phyloP scores from a whole-genome alignment of 768 basidiomycete species.

The Lactarius hatsudake region DNA sequence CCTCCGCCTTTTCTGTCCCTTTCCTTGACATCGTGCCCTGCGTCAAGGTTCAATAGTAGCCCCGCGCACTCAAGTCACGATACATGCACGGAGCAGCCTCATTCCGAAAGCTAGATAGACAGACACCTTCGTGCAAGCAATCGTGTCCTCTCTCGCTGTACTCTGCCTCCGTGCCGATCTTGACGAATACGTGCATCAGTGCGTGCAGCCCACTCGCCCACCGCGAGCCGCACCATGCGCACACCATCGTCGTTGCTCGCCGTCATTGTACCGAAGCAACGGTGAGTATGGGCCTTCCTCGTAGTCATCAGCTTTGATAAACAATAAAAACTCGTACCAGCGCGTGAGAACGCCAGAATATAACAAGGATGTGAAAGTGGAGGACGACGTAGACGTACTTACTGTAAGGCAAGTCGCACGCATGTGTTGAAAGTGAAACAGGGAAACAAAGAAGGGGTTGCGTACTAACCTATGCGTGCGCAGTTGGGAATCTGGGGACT shows the following conservation, averaged over 20 bases:
- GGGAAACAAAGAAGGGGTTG: neutral
- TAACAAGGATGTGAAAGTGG: neutral
- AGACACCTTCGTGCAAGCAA: too few relatives aligned
- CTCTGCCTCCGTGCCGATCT: constrained; percentile 34
- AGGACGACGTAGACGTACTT: neutral
- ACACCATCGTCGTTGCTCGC: too few relatives aligned
- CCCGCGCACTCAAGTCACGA: constrained; percentile 48
- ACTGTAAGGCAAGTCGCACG: neutral
- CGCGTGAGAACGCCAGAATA: neutral
- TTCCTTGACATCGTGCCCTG: constrained; percentile 43
- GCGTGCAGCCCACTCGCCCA: too few relatives aligned
- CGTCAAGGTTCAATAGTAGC: constrained; percentile 55
- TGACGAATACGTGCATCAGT: too few relatives aligned
- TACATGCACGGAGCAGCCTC: constrained; percentile 37
- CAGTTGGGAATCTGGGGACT: neutral
- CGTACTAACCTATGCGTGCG: neutral
- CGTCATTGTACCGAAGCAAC: too few relatives aligned
- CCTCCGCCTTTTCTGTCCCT: constrained; percentile 36
- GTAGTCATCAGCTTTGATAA: neutral
- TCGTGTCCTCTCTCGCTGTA: constrained; percentile 41
- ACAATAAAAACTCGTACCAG: neutral
- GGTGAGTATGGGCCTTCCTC: too few relatives aligned
- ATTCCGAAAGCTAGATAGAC: constrained; percentile 44
- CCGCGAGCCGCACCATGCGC: too few relatives aligned
- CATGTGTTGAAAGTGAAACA: neutral